Conservation (phyloP, 129 eudicot genomes). For the sunflower (Helianthus annuus) region DNA sequence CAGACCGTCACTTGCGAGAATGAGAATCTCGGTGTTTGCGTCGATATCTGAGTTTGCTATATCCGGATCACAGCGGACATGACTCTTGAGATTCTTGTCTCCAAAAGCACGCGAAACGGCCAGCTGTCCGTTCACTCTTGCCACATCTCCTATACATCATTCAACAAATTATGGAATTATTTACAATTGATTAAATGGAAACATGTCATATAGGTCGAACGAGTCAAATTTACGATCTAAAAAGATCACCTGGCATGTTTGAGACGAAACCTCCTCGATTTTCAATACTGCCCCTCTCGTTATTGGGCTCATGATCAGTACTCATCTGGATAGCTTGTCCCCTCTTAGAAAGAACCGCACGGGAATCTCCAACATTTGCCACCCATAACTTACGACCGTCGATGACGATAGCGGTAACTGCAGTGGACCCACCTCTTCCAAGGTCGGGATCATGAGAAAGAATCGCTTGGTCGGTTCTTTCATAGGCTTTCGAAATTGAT, state of each 20-base stretch:
- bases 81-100: constrained; percentile 75
- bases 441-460: constrained; percentile 74
- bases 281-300: constrained; percentile 76
- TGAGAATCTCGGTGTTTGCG: constrained; percentile 61
- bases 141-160: constrained; percentile 68
- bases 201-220: neutral
- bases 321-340: constrained; percentile 77
- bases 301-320: constrained; percentile 87
- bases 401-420: constrained; percentile 77
- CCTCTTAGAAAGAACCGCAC: constrained; percentile 77
- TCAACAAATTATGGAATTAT: neutral
- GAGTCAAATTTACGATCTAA: constrained; percentile 11
- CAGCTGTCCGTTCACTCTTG: constrained; percentile 80
- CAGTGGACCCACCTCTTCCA: constrained; percentile 92
- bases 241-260: constrained; percentile 76
- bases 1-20: constrained; percentile 79
- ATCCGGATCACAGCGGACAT: constrained; percentile 76
- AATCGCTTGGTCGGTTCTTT: constrained; percentile 86
- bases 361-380: constrained; percentile 91
- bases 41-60: constrained; percentile 50
- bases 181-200: neutral
- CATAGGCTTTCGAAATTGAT: constrained; percentile 71
- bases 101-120: constrained; percentile 96
- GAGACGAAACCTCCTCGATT: constrained; percentile 82
- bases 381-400: constrained; percentile 64